phyloP scores from a whole-genome alignment of 805 yeast genomes.

The Metschnikowia matae region DNA sequence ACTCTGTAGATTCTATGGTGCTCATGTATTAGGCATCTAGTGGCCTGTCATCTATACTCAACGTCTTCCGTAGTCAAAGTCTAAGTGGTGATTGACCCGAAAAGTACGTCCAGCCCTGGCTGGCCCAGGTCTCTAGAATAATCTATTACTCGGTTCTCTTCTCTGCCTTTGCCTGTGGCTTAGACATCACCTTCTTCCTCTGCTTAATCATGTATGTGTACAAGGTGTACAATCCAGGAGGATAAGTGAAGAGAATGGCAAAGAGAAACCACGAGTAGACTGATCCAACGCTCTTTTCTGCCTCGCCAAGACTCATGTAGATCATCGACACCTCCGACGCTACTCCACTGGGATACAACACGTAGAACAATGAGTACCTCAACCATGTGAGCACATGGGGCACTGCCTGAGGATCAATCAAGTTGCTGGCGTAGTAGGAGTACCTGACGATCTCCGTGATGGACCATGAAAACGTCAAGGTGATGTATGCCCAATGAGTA shows the following conservation, averaged over 20 bases:
- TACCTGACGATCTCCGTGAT: conserved; percentile 89
- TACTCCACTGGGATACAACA: conserved; percentile 91
- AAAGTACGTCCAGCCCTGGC: background rate
- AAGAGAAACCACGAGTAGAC: conserved; percentile 55
- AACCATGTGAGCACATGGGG: conserved; percentile 61
- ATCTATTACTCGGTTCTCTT: conserved; percentile 12
- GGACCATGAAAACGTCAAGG: conserved; percentile 85
- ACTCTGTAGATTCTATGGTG: background rate
- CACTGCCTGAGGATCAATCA: conserved; percentile 47
- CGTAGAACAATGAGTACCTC: conserved; percentile 78
- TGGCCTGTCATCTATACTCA: background rate
- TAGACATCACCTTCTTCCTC: conserved; percentile 69
- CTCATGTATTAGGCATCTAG: background rate
- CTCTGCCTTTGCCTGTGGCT: conserved; percentile 7
- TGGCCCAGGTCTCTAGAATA: background rate
- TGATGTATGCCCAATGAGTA: conserved; percentile 53
- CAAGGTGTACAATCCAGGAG: conserved; percentile 83
- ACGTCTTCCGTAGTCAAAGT: background rate
- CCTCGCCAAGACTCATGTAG: conserved; percentile 66
- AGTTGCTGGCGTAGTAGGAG: conserved; percentile 74
- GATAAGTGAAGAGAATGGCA: conserved; percentile 58
- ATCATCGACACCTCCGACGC: conserved; percentile 72
- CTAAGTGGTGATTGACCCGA: too few relatives aligned
- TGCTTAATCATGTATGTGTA: conserved; percentile 87
- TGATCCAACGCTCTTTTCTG: conserved; percentile 47